These are phyloP conservation scores for Candida montana DNA, from an alignment of 805 yeast species.

Conservation along the genomic window DNA sequence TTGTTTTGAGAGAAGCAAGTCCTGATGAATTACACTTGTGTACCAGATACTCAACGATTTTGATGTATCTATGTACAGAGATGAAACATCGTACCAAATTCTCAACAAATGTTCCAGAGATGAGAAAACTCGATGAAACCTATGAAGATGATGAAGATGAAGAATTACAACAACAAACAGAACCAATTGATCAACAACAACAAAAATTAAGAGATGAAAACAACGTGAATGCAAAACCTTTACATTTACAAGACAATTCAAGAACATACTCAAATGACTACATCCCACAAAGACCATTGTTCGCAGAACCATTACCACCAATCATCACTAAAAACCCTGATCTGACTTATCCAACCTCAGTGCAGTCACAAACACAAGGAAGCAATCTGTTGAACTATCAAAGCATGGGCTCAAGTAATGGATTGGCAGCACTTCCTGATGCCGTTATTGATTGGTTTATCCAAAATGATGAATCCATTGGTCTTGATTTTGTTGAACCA, in stretches of 20 bases:
- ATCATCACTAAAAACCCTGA: neutral
- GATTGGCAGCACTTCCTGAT: conserved; percentile 18
- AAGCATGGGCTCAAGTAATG: conserved; percentile 13
- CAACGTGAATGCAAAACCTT: too few relatives aligned
- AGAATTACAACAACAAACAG: conserved; percentile 1
- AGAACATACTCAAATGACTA: conserved; percentile 3
- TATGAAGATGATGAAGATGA: conserved; percentile 19
- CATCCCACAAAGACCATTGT: conserved; percentile 7
- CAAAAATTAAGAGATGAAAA: too few relatives aligned
- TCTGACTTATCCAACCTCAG: neutral
- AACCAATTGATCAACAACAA: too few relatives aligned
- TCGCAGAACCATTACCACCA: conserved; percentile 3
- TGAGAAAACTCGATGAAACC: conserved; percentile 19
- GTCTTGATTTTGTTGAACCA: conserved; percentile 62
- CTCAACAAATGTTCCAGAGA: conserved; percentile 24
- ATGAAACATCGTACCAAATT: conserved; percentile 46
- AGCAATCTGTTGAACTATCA: conserved; percentile 19
- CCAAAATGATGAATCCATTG: conserved; percentile 40
- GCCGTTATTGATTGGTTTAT: conserved; percentile 48
- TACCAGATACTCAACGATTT: conserved; percentile 69
- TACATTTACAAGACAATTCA: neutral
- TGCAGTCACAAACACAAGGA: neutral
- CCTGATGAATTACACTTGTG: conserved; percentile 88
- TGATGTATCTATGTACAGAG: conserved; percentile 72
- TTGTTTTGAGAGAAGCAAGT: conserved; percentile 70